These are phyloP conservation scores for Hyaloperonospora brassicae DNA, from an alignment of 352 stramenopile genomes.

Conservation along the genomic window DNA sequence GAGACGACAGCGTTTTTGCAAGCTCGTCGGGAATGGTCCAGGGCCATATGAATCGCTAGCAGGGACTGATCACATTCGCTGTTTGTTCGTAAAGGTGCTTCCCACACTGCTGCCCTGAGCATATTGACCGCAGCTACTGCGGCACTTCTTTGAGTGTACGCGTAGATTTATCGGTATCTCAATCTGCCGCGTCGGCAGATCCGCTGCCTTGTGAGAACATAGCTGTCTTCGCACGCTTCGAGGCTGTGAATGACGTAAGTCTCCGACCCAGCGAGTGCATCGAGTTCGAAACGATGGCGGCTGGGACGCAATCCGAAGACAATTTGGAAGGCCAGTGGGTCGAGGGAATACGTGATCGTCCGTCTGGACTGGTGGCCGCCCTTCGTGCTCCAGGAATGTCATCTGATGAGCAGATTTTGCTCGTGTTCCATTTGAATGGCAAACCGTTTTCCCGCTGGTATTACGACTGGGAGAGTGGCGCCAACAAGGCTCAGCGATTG, in stretches of 20 bases:
- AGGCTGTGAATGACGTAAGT: constrained; percentile 30
- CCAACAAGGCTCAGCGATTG: constrained; percentile 60
- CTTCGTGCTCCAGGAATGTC: constrained; percentile 6
- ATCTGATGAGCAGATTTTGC: constrained; percentile 14
- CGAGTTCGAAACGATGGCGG: constrained; percentile 30
- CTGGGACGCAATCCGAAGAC: constrained; percentile 36
- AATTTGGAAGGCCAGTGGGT: constrained; percentile 61
- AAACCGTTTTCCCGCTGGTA: constrained; percentile 49
- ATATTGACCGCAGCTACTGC: constrained; percentile 70
- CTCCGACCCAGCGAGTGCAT: constrained; percentile 37
- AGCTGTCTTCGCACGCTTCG: constrained; percentile 33
- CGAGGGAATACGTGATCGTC: constrained; percentile 36
- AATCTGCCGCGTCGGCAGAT: constrained; percentile 1
- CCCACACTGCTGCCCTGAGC: constrained; percentile 61
- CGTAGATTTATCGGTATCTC: neutral
- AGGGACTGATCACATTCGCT: neutral
- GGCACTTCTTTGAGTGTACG: constrained; percentile 45
- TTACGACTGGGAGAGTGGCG: constrained; percentile 67
- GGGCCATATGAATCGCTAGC: neutral
- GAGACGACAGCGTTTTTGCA: neutral
- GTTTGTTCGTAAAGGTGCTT: constrained; percentile 30
- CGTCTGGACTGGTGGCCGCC: constrained; percentile 21
- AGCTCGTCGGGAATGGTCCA: neutral
- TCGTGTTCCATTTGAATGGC: constrained; percentile 51
- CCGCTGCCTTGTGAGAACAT: constrained; percentile 10